Base-by-base conservation (phyloP, 345 rosid species). In the Euphorbia lathyris region DNA sequence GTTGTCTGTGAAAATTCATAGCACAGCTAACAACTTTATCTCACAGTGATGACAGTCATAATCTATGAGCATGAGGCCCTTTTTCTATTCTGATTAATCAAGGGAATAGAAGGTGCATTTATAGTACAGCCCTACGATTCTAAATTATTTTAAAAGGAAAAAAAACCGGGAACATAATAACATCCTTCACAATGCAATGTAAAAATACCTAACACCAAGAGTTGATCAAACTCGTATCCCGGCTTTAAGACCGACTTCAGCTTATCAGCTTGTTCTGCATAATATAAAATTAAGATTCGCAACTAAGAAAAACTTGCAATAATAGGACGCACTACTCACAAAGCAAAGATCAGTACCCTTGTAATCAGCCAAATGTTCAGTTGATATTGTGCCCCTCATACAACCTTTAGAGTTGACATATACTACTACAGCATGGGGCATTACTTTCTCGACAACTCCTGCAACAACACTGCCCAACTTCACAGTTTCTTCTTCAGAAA, bases 291-390 rank as follows among this genome's bases (percentile, higher is more conserved):
- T 47, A 64, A 8, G 27, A 6, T 20, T 20, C 12, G 14, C 6
- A 58, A 43, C 63, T 16, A n/a, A n/a, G 82, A 65, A 67, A 79
- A 63, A 59, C 32, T 10, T 60, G 58, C 53, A 42, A n/a, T 7
- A 25, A 3, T 40, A 70, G 7, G 4, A 7, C 30, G 26, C n/a
- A 36, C 52, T 51, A 9, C 26, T 60, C 38, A 38, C 7, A 36
- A 52, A 7, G 27, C 19, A 63, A 75, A 70, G 75, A 71, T 68
- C 71, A 58, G 62, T 86, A 95, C 99, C 99, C 79, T 84, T 90
- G 79, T 86, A 96, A 80, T 95, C 99, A 60, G 97, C 89, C 83
- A 95, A 78, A 81, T 95, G 99, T 76, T 91, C 96, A 63, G 80
- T 71, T 59, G 85, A 69, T 72, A 95, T 82, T 75, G 83, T 85